Percentiles rank a stretch among this genome's conserved stretches.
Evolutionary conservation across 1,284 basidiomycete genomes (phyloP).

Genomic region (Ceratobasidium sp.): DNA sequence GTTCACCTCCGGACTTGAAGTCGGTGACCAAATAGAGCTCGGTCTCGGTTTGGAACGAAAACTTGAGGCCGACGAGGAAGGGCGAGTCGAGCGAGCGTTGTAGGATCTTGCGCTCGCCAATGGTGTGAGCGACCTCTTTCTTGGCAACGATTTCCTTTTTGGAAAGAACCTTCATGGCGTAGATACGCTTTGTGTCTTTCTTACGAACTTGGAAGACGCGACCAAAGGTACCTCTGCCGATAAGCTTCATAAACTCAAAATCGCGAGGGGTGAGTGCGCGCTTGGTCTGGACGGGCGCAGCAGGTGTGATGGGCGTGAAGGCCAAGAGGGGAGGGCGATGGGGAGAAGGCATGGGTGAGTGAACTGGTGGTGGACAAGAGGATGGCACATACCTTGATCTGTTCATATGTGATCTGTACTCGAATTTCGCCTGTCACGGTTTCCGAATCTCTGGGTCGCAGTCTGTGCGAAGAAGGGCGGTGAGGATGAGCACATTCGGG

Average conservation of each 20-base stretch:
- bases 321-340: slow-evolving; percentile 15
- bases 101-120: slow-evolving; percentile 98
- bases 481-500: not conserved
- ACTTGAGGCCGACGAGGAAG: slow-evolving; percentile 98
- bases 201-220: slow-evolving; percentile 99
- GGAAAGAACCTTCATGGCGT: slow-evolving; percentile 99
- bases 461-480: slow-evolving; percentile 57
- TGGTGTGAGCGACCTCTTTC: slow-evolving; percentile 99
- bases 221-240: slow-evolving; percentile 98
- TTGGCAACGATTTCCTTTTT: slow-evolving; percentile 99
- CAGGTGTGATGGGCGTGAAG: slow-evolving; percentile 46
- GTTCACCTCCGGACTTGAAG: slow-evolving; percentile 98
- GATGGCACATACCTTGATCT: slow-evolving; percentile 72
- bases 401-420: slow-evolving; percentile 93
- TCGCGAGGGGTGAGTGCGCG: slow-evolving; percentile 86
- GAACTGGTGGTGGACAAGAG: slow-evolving; percentile 41
- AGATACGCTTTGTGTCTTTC: slow-evolving; percentile 97
- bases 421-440: slow-evolving; percentile 90
- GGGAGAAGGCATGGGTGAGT: slow-evolving; percentile 40
- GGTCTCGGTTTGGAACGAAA: slow-evolving; percentile 95
- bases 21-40: slow-evolving; percentile 98
- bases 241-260: slow-evolving; percentile 98
- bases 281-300: slow-evolving; percentile 64
- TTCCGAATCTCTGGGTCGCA: slow-evolving; percentile 80
- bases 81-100: slow-evolving; percentile 94